These are phyloP conservation scores for Colletotrichum phormii DNA, from an alignment of 2,329 filamentous ascomycete species.

Conservation along the genomic window DNA sequence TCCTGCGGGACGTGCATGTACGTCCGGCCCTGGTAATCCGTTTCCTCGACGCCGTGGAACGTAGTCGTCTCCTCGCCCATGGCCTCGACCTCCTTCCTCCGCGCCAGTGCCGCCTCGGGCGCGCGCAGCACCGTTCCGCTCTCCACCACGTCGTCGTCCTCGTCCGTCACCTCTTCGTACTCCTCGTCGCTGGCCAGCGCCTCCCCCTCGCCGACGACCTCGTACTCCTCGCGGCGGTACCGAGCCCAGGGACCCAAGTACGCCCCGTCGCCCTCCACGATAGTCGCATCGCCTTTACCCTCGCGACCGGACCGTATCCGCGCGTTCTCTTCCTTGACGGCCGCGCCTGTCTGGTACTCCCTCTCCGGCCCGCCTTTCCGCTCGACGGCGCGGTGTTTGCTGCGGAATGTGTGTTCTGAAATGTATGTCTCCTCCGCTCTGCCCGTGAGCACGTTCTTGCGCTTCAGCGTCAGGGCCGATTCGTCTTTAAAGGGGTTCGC, in stretches of 20 bases:
- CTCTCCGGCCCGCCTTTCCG: slow-evolving; percentile 69
- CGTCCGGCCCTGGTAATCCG: slow-evolving; percentile 94
- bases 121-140: slow-evolving; percentile 72
- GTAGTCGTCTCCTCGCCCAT: slow-evolving; percentile 81
- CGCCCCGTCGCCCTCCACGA: slow-evolving; percentile 87
- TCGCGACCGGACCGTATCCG: slow-evolving; percentile 80
- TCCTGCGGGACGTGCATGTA: slow-evolving; percentile 99
- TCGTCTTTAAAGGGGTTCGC: slow-evolving; percentile 80
- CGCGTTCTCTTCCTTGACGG: slow-evolving; percentile 78
- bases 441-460: slow-evolving; percentile 87
- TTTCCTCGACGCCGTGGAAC: slow-evolving; percentile 85
- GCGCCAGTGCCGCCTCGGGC: slow-evolving; percentile 63
- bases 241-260: slow-evolving; percentile 97
- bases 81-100: slow-evolving; percentile 69
- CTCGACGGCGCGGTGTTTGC: slow-evolving; percentile 87
- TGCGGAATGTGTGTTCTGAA: slow-evolving; percentile 90
- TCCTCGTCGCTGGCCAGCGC: slow-evolving; percentile 84
- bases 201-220: slow-evolving; percentile 79
- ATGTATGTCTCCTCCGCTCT: slow-evolving; percentile 89
- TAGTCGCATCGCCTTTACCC: slow-evolving; percentile 83
- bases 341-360: slow-evolving; percentile 64
- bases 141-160: slow-evolving; percentile 76
- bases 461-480: slow-evolving; percentile 67
- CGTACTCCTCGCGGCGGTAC: slow-evolving; percentile 79
- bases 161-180: slow-evolving; percentile 81